Evolutionary conservation across 2,329 filamentous ascomycete genomes (phyloP), one percentile per base, ranked within the genome.

Genomic region (Trichoderma sp.): DNA sequence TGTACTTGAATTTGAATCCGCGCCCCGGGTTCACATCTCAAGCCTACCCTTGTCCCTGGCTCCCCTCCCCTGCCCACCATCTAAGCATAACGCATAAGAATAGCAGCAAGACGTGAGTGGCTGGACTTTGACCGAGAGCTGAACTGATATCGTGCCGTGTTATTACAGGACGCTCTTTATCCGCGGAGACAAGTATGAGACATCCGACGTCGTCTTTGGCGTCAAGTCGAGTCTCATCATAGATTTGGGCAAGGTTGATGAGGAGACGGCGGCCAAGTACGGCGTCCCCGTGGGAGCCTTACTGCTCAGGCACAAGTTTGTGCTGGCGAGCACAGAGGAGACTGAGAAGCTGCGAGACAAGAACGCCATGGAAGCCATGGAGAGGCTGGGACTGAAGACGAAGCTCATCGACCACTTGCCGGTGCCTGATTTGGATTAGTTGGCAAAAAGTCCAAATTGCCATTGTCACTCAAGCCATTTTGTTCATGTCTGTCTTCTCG

Each of bases 161-260:
- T 24, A 62, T 60, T 18, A 35, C 63, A 95, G 93, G 4, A 93
- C 94, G 0, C 86, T 97, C 0, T 97, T 96, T 81, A 86, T 95
- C 73, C 90, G 93, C 3, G 92, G 91, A 63, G 94, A 96, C 79
- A 93, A 93, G 0, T 97, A 96, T 81, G 94, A 96, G 85, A 93
- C 91, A 1, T 94, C 93, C 0, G 94, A 97, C 81, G 93, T 94
- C 0, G 94, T 97, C 1, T 97, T 97, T 79, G 94, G 94, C 24
- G 94, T 97, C 75, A 97, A 97, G 83, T 88, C 94, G 81, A 94
- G 92, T 33, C 86, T 97, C 14, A 85, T 94, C n/a, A 88, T 95
- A 16, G 92, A 94, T 78, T 85, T 84, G 79, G 87, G 77, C 85
- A 88, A 80, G 86, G 90, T 78, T 67, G 87, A 82, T 41, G 33